phyloP scores from a whole-genome alignment of 805 yeast genomes.

The Barnettozyma vustinii region DNA sequence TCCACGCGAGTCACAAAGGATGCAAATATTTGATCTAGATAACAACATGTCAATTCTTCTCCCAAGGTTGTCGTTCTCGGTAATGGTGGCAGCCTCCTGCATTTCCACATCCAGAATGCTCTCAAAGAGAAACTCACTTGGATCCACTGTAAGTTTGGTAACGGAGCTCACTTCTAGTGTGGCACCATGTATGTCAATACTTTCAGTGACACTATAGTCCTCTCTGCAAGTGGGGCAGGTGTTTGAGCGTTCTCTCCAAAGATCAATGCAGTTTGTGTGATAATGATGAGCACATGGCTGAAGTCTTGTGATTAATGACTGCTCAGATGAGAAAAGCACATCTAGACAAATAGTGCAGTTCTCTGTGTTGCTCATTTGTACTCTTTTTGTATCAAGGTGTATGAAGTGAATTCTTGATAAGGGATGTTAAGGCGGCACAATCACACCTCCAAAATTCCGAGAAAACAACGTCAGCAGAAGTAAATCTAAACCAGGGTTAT shows the following conservation, averaged over 20 bases:
- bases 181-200: conserved; percentile 21
- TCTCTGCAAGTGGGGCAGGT: conserved; percentile 59
- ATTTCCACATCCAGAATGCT: conserved; percentile 4
- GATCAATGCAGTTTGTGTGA: conserved; percentile 50
- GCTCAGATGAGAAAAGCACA: conserved; percentile 20
- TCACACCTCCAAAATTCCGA: neutral
- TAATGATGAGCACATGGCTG: conserved; percentile 49
- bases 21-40: conserved; percentile 19
- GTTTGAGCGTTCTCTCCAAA: conserved; percentile 54
- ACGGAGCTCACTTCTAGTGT: conserved; percentile 12
- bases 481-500: neutral
- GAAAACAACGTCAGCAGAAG: neutral
- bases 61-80: conserved; percentile 10
- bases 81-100: conserved; percentile 5
- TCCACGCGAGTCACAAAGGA: conserved; percentile 19
- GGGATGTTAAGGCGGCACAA: neutral
- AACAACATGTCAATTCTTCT: conserved; percentile 19
- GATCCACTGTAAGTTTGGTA: conserved; percentile 9
- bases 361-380: conserved; percentile 14
- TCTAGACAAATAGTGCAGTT: conserved; percentile 64
- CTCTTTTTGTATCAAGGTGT: neutral
- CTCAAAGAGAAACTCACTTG: conserved; percentile 16
- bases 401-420: neutral
- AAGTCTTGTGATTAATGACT: conserved; percentile 25
- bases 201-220: conserved; percentile 35